Evolutionary conservation across 805 yeast genomes (phyloP).

Genomic region (Kockiozyma suomiensis): DNA sequence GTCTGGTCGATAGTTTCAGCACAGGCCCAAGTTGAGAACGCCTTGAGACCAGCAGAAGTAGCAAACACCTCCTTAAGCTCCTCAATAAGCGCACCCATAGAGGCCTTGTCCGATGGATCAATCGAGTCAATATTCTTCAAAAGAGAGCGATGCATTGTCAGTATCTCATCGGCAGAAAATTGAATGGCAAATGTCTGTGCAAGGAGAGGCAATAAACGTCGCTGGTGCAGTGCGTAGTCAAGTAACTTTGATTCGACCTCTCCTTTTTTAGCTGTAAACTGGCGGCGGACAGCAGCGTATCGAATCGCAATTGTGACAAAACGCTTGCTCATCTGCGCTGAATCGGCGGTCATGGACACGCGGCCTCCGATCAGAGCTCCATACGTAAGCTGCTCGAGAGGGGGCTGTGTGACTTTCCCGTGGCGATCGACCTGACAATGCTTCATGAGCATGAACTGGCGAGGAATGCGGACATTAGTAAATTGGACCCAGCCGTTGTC

Average conservation of each 20-base stretch:
- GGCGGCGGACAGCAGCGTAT: constrained; percentile 88
- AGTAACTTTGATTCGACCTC: constrained; percentile 70
- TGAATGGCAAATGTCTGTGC: constrained; percentile 77
- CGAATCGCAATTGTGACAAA: constrained; percentile 82
- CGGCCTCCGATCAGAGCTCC: constrained; percentile 87
- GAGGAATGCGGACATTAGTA: constrained; percentile 78
- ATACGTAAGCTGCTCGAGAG: constrained; percentile 84
- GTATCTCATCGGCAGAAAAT: constrained; percentile 67
- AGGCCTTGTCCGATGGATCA: constrained; percentile 50
- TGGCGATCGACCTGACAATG: constrained; percentile 71
- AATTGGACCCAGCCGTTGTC: constrained; percentile 98
- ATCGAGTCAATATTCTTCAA: constrained; percentile 52
- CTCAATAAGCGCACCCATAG: constrained; percentile 55
- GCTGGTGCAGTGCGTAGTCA: constrained; percentile 87
- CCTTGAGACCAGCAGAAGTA: constrained; percentile 84
- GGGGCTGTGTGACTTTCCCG: constrained; percentile 75
- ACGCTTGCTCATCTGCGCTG: constrained; percentile 77
- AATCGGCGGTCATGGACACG: constrained; percentile 85
- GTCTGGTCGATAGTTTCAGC: constrained; percentile 81
- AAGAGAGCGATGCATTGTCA: constrained; percentile 53
- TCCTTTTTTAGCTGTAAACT: constrained; percentile 59
- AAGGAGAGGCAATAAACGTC: constrained; percentile 80
- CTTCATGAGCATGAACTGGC: constrained; percentile 78
- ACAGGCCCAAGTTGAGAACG: constrained; percentile 85
- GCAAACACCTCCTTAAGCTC: constrained; percentile 74